Conservation (phyloP, 2,329 filamentous ascomycete genomes). For the Fusarium setosum region DNA sequence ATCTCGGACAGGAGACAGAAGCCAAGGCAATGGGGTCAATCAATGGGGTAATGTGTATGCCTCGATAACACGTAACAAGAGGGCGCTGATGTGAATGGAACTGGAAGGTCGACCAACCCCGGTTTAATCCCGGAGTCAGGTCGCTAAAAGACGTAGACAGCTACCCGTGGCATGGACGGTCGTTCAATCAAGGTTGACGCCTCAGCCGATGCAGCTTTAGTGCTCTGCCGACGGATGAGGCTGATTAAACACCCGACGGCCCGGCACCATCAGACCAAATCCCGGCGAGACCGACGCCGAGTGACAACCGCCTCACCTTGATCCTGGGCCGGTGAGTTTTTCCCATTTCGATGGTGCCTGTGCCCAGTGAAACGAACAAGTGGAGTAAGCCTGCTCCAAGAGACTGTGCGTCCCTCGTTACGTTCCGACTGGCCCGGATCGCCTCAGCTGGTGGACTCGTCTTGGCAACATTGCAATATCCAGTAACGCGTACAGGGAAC, state of each 20-base stretch:
- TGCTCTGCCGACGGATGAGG: constrained; percentile 18
- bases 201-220: not conserved
- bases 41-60: not conserved
- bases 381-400: not conserved
- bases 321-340: not conserved
- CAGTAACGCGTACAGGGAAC: not conserved
- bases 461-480: not conserved
- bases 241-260: constrained; percentile 6
- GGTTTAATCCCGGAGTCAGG: not conserved
- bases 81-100: not conserved
- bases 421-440: constrained; percentile 26
- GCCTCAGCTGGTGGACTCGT: not conserved
- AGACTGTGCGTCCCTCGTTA: constrained; percentile 1
- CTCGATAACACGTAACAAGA: not conserved
- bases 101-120: not conserved
- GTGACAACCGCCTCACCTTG: constrained; percentile 3
- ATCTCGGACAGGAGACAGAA: not conserved
- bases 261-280: constrained; percentile 25
- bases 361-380: constrained; percentile 1
- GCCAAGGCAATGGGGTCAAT: not conserved
- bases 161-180: not conserved
- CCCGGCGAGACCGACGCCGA: constrained; percentile 24
- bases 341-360: not conserved
- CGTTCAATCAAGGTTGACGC: not conserved
- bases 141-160: constrained; percentile 4